Base-by-base conservation (phyloP, 495 filamentous ascomycete species). In the Hamigera avellanea region DNA sequence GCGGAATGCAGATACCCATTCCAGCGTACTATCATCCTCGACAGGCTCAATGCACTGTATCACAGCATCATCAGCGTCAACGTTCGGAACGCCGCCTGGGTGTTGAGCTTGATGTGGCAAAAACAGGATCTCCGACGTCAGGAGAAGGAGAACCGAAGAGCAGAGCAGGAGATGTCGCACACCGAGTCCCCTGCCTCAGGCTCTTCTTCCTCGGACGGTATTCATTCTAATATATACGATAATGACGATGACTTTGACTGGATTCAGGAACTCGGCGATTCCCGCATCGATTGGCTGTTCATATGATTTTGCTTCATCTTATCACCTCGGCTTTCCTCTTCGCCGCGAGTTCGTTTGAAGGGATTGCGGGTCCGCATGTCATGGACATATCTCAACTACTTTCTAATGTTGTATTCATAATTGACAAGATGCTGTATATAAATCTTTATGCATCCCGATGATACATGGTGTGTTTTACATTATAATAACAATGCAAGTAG, bases 71-170 rank as follows among this genome's bases (percentile, higher is more conserved):
- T 52, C 6, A 66, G 61, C 40, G 55, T 66, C 19, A 68, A 68
- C 40, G 57, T 68, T 8, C 57, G 60, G 18, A 68, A 66, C 40
- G 62, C 64, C 2, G 64, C 61, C 1, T 68, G 61, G 54, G 64
- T 68, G 3, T 40, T 68, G 26, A 56, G 56, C 5, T 40, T 68
- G 17, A 66, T 68, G 64, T 68, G 64, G 64, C 54, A 58, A 40
- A 65, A 64, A 23, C 56, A 61, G 14, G 64, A 65, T 44, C 44
- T 48, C 14, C 52, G 42, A 25, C 48, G 48, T 2, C 42, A 42
- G 10, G 30, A 32, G 10, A 32, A 14, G 15, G 13, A 16, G 13
- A 32, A 32, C 4, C 10, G 27, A 30, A n/a, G 44, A 50, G 19
- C 31, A 29, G 28, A 14, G 14, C 15, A 32, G 30, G 27, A 32